These are phyloP conservation scores for Echium plantagineum DNA, from an alignment of 257 asterid genomes.

Conservation along the genomic window DNA sequence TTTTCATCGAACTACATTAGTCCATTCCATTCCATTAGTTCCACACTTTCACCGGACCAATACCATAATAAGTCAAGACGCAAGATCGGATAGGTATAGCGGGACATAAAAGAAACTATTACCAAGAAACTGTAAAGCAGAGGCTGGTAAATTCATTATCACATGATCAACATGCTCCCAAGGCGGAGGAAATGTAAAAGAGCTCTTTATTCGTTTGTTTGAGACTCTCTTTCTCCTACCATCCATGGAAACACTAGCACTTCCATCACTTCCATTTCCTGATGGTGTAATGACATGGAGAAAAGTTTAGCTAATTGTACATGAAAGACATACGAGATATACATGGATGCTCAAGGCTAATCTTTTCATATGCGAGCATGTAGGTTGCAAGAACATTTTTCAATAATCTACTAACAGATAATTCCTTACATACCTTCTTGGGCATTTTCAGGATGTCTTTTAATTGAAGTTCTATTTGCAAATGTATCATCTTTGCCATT, in stretches of 20 bases:
- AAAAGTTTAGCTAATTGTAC: conserved; percentile 5
- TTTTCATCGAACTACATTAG: neutral
- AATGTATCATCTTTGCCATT: conserved; percentile 17
- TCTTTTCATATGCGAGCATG: neutral
- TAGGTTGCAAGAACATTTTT: neutral
- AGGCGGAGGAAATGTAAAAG: conserved; percentile 41
- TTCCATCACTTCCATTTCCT: conserved; percentile 30
- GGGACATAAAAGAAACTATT: conserved; percentile 10
- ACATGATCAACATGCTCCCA: conserved; percentile 94
- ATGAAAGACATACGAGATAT: neutral
- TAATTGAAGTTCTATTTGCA: conserved; percentile 24
- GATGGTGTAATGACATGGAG: conserved; percentile 20
- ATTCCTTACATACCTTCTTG: conserved; percentile 33
- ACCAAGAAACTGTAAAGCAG: conserved; percentile 87
- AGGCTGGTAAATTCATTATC: conserved; percentile 92
- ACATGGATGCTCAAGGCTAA: neutral
- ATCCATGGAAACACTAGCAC: conserved; percentile 19
- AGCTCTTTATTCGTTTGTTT: conserved; percentile 40
- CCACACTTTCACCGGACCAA: neutral
- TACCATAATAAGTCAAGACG: neutral
- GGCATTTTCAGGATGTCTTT: conserved; percentile 46
- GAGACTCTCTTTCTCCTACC: conserved; percentile 38
- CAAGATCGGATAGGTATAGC: neutral
- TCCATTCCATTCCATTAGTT: neutral
- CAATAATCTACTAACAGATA: conserved; percentile 1